These are phyloP conservation scores for Abrus pulchellus DNA, from an alignment of 306 rosid species.

Conservation along the genomic window DNA sequence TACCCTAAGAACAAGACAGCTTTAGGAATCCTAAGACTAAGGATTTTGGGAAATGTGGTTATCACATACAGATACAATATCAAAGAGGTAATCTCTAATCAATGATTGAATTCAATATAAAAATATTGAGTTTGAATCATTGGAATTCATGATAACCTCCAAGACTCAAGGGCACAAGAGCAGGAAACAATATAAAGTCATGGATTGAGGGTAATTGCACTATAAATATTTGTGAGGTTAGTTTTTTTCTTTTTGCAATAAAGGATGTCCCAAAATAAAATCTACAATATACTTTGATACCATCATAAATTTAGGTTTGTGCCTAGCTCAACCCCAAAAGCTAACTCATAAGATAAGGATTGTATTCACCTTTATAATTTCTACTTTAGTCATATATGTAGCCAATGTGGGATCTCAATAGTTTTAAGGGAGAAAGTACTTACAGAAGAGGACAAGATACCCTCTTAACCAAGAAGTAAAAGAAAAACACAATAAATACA, in stretches of 20 bases:
- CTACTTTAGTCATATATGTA: no score
- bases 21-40: background rate
- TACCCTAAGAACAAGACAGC: slow-evolving; percentile 6
- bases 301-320: no score
- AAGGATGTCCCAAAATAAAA: no score
- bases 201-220: no score
- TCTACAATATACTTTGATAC: no score
- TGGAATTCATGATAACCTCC: background rate
- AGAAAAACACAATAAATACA: background rate
- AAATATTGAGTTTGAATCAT: background rate
- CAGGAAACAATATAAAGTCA: no score
- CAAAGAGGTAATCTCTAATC: background rate
- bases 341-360: no score
- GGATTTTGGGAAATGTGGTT: background rate
- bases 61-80: background rate
- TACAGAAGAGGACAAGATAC: background rate
- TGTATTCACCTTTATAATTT: no score
- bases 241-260: no score
- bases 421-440: background rate
- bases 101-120: background rate
- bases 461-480: background rate
- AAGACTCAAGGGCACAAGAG: background rate
- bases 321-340: no score
- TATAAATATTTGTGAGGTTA: no score
- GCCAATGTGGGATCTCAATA: no score